Evolutionary conservation across 208 protist species (phyloP).

Genomic region (Leishmania aethiopica): DNA sequence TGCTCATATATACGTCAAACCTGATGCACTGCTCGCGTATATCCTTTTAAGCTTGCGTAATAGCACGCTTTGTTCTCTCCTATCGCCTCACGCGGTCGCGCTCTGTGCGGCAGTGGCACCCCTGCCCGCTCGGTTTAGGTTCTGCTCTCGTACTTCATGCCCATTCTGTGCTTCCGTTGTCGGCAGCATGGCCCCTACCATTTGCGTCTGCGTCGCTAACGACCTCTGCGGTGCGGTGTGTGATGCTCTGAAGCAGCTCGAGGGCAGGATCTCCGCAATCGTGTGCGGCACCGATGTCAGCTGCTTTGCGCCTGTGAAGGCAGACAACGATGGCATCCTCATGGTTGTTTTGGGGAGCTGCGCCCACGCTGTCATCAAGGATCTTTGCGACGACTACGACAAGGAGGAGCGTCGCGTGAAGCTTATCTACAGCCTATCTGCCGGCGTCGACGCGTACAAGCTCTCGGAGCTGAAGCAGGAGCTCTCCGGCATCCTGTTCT

Average conservation of each 20-base stretch:
- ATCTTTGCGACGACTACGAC: slow-evolving; percentile 51
- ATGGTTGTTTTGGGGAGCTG: slow-evolving; percentile 11
- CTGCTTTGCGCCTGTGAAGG: slow-evolving; percentile 7
- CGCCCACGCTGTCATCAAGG: slow-evolving; percentile 50
- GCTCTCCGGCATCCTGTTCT: slow-evolving; percentile 57
- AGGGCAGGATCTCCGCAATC: not conserved
- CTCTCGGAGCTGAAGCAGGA: slow-evolving; percentile 48
- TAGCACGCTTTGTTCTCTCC: no score
- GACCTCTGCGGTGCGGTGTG: not conserved
- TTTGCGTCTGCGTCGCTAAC: slow-evolving; percentile 2
- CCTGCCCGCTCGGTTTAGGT: no score
- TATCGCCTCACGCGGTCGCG: no score
- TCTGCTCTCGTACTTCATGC: slow-evolving; percentile 69
- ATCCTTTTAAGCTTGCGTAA: no score
- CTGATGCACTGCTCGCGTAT: no score
- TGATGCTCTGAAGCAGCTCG: not conserved
- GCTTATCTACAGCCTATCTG: slow-evolving; percentile 76
- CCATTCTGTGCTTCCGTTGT: not conserved
- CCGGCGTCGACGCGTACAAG: slow-evolving; percentile 72
- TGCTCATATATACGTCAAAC: no score
- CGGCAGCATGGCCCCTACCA: slow-evolving; percentile 3
- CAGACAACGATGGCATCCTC: slow-evolving; percentile 10
- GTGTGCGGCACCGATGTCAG: not conserved
- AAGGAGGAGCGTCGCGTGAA: slow-evolving; percentile 53
- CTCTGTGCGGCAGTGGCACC: no score